Evolutionary conservation across 164 flowering plant species (phyloP).

Genomic region (Sextonia rubra): DNA sequence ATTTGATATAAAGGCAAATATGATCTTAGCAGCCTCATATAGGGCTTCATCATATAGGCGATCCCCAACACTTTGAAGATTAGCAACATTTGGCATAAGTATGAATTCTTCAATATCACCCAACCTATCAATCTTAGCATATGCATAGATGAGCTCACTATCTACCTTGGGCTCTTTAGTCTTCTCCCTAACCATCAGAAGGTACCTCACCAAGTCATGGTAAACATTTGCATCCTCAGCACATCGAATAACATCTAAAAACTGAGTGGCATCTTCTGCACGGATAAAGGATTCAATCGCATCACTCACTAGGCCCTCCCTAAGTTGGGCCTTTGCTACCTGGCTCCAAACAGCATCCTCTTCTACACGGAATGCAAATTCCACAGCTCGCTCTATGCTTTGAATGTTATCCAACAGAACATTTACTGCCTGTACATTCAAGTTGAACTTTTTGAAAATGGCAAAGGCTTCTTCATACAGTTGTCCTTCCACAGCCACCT

Average conservation of each 20-base stretch:
- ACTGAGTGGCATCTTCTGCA: constrained; percentile 94
- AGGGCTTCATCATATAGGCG: constrained; percentile 86
- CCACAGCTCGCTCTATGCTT: constrained; percentile 93
- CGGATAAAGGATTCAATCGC: constrained; percentile 99
- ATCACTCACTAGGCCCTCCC: constrained; percentile 93
- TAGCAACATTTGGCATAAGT: constrained; percentile 98
- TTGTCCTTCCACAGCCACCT: constrained; percentile 97
- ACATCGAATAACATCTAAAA: constrained; percentile 86
- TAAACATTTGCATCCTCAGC: constrained; percentile 85
- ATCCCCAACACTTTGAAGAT: constrained; percentile 96
- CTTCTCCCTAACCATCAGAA: constrained; percentile 96
- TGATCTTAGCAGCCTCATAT: constrained; percentile 96
- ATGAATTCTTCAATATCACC: constrained; percentile 97
- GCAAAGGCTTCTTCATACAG: constrained; percentile 95
- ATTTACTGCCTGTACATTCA: constrained; percentile 97
- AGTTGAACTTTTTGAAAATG: constrained; percentile 95
- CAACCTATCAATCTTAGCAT: constrained; percentile 96
- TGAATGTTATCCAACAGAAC: constrained; percentile 83
- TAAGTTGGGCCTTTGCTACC: constrained; percentile 96
- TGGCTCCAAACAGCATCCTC: constrained; percentile 99
- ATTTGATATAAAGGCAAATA: constrained; percentile 91
- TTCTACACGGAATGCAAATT: constrained; percentile 99
- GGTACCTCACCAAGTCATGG: constrained; percentile 90
- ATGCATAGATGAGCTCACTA: constrained; percentile 97
- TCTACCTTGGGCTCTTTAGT: constrained; percentile 96